Conservation (phyloP, 2,329 filamentous ascomycete species). For the Sclerotinia trifoliorum region DNA sequence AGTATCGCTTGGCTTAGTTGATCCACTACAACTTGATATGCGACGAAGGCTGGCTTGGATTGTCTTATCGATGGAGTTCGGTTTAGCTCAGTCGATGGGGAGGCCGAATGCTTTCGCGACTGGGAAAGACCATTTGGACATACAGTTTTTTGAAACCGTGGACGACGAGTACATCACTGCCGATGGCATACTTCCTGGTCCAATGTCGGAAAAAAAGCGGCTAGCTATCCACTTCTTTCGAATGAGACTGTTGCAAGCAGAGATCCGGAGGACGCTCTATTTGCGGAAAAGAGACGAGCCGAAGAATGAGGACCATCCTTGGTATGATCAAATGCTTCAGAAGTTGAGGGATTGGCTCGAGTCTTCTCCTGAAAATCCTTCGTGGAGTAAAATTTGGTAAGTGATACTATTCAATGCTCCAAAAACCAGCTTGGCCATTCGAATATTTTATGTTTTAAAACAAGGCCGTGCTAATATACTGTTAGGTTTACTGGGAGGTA, state of each 20-base stretch:
- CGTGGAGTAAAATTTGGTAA: slow-evolving; percentile 78
- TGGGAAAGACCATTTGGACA: slow-evolving; percentile 77
- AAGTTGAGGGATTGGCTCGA: slow-evolving; percentile 80
- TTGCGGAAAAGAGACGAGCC: slow-evolving; percentile 78
- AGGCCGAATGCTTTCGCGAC: slow-evolving; percentile 83
- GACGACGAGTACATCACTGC: slow-evolving; percentile 81
- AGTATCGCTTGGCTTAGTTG: slow-evolving; percentile 53
- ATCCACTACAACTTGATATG: slow-evolving; percentile 83
- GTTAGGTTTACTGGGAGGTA: slow-evolving; percentile 64
- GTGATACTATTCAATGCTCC: slow-evolving; percentile 11
- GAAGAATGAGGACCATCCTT: slow-evolving; percentile 76
- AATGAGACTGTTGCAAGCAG: slow-evolving; percentile 83
- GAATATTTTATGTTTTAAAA: neutral
- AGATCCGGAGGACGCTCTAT: slow-evolving; percentile 83
- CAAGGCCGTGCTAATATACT: slow-evolving; percentile 27
- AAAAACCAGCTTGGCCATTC: slow-evolving; percentile 24
- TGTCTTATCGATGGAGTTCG: slow-evolving; percentile 83
- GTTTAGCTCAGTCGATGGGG: slow-evolving; percentile 82
- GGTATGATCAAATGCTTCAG: slow-evolving; percentile 77
- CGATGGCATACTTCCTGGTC: slow-evolving; percentile 70
- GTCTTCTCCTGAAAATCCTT: slow-evolving; percentile 66
- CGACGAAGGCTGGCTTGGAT: slow-evolving; percentile 86
- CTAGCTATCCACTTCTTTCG: slow-evolving; percentile 91
- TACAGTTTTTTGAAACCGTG: slow-evolving; percentile 78
- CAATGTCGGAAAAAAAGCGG: slow-evolving; percentile 76